phyloP scores from a whole-genome alignment of 2,329 filamentous ascomycete species.

The Cordyceps farinosa region DNA sequence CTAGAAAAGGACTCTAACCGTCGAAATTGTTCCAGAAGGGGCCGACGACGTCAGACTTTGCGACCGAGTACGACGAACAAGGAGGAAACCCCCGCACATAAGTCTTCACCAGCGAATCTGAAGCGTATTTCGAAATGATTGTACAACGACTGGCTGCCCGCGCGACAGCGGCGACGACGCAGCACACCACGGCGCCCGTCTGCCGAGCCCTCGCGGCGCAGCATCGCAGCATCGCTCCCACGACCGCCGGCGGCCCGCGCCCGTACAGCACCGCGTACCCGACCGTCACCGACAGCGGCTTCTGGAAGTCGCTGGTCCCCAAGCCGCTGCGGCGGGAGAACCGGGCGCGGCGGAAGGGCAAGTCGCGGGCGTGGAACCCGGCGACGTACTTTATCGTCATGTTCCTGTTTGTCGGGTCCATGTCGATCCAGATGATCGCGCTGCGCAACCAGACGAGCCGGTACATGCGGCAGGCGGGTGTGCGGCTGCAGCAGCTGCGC shows the following conservation, averaged over 20 bases:
- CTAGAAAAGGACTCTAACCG: conserved; percentile 2
- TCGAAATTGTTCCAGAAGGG: neutral
- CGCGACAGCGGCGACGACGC: neutral
- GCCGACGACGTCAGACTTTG: conserved; percentile 6
- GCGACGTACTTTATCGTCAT: conserved; percentile 79
- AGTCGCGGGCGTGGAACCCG: conserved; percentile 69
- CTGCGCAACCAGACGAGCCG: conserved; percentile 71
- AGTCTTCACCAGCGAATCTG: neutral
- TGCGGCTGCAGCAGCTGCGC: conserved; percentile 69
- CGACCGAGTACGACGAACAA: neutral
- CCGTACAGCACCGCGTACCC: conserved; percentile 39
- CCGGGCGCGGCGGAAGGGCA: conserved; percentile 26
- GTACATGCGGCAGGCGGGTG: conserved; percentile 72
- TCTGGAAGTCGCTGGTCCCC: conserved; percentile 69
- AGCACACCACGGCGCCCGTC: neutral
- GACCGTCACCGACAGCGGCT: conserved; percentile 53
- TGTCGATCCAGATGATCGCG: conserved; percentile 88
- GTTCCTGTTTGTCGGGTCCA: conserved; percentile 85
- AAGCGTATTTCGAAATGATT: neutral
- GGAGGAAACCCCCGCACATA: neutral
- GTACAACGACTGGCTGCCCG: conserved; percentile 1
- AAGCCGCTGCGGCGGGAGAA: conserved; percentile 56
- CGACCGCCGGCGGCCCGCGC: neutral
- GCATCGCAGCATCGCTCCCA: neutral
- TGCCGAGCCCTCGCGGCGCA: neutral